Evolutionary conservation across 2,329 filamentous ascomycete genomes (phyloP).

Genomic region (Rhynchosporium graminicola): DNA sequence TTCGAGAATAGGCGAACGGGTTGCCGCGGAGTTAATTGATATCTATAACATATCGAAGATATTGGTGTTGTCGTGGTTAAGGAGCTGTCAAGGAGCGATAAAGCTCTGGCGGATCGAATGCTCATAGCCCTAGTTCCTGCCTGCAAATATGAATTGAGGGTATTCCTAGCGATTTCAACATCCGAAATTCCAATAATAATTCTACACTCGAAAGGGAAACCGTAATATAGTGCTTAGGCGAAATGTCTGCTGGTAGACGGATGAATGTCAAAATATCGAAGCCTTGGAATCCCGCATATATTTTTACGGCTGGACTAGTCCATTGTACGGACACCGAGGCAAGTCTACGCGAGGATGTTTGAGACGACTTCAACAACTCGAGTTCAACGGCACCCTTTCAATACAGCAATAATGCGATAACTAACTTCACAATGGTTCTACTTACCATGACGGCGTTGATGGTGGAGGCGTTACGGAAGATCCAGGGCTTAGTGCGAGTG

Average conservation of each 20-base stretch:
- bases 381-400: not conserved
- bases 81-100: constrained; percentile 47
- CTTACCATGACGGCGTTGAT: constrained; percentile 74
- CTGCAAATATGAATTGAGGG: constrained; percentile 17
- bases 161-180: not conserved
- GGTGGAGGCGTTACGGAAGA: constrained; percentile 58
- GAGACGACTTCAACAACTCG: constrained; percentile 13
- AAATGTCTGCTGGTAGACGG: not conserved
- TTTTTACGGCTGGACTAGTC: constrained; percentile 34
- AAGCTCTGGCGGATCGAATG: constrained; percentile 53
- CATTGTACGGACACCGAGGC: constrained; percentile 29
- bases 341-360: constrained; percentile 28
- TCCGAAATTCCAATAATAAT: constrained; percentile 9
- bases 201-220: constrained; percentile 15
- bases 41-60: constrained; percentile 45
- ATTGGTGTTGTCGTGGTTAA: constrained; percentile 41
- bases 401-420: constrained; percentile 20
- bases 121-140: constrained; percentile 47
- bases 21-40: constrained; percentile 37
- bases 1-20: constrained; percentile 21
- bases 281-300: constrained; percentile 31
- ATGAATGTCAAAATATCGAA: constrained; percentile 17
- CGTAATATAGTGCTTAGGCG: not conserved
- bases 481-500: constrained; percentile 31
- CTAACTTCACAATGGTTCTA: constrained; percentile 61